phyloP scores from a whole-genome alignment of 2,329 filamentous ascomycete species.

The Alternaria sp. region DNA sequence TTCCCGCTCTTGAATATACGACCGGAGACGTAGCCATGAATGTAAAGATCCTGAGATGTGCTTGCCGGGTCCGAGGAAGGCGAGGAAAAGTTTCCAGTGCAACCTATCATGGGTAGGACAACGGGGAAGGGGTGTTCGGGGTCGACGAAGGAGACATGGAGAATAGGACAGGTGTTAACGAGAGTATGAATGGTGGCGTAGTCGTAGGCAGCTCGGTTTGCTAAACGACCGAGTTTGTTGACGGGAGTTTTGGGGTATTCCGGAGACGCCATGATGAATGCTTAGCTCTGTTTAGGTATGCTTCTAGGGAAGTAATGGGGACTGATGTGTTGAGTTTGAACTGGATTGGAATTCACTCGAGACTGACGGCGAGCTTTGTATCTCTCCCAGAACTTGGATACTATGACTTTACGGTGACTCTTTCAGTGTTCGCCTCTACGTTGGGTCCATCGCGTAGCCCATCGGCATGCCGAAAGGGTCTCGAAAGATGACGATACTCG shows the following conservation, averaged over 20 bases:
- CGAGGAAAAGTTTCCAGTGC: constrained; percentile 51
- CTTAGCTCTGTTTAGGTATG: background rate
- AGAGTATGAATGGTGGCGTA: constrained; percentile 47
- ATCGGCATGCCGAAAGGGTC: background rate
- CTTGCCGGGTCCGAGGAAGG: constrained; percentile 68
- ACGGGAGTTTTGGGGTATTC: constrained; percentile 38
- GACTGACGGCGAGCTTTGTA: background rate
- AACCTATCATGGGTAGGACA: constrained; percentile 52
- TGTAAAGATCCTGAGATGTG: constrained; percentile 39
- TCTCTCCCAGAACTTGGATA: background rate
- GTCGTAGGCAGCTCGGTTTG: constrained; percentile 48
- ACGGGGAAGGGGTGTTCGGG: constrained; percentile 64
- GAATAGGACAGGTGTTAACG: constrained; percentile 42
- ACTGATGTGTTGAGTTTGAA: background rate
- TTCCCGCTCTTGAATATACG: constrained; percentile 66
- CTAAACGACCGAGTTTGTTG: constrained; percentile 41
- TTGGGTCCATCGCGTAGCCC: background rate
- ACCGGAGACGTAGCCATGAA: constrained; percentile 52
- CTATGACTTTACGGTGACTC: background rate
- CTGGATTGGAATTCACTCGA: background rate
- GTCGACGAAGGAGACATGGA: constrained; percentile 50
- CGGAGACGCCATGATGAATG: constrained; percentile 17
- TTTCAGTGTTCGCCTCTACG: background rate
- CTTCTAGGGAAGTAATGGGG: too few relatives aligned
- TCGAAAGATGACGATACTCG: constrained; percentile 7